Conservation (phyloP, 2,329 filamentous ascomycete species). For the Onygena corvina region DNA sequence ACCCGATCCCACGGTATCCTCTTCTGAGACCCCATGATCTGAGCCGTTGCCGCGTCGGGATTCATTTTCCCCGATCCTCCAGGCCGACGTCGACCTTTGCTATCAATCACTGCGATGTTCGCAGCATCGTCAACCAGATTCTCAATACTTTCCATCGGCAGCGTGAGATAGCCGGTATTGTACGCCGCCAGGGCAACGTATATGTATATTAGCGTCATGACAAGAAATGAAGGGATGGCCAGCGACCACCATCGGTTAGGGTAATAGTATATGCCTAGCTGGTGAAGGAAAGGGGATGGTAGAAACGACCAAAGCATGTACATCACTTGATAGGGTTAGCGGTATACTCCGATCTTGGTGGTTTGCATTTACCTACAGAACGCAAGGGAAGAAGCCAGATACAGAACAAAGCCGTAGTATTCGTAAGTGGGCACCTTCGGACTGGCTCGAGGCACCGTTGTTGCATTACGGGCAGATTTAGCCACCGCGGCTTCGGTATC, state of each 20-base stretch:
- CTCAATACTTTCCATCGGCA: constrained; percentile 67
- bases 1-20: constrained; percentile 61
- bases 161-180: constrained; percentile 78
- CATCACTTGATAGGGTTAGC: constrained; percentile 32
- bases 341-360: not conserved
- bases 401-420: constrained; percentile 97
- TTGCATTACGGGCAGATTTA: constrained; percentile 46
- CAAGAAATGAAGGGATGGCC: constrained; percentile 78
- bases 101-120: constrained; percentile 70
- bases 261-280: constrained; percentile 90
- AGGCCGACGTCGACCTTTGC: constrained; percentile 47
- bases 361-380: constrained; percentile 59
- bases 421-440: constrained; percentile 98
- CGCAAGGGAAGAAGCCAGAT: constrained; percentile 71
- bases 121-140: constrained; percentile 85
- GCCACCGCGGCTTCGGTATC: constrained; percentile 50
- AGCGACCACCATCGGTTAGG: constrained; percentile 97
- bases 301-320: constrained; percentile 78
- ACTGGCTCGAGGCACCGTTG: constrained; percentile 65
- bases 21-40: constrained; percentile 33
- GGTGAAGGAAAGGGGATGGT: constrained; percentile 80
- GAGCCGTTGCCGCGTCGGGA: constrained; percentile 30
- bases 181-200: constrained; percentile 86
- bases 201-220: constrained; percentile 80
- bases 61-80: constrained; percentile 35